phyloP scores from a whole-genome alignment of 768 basidiomycete genomes.

The Crassisporium funariophilum region DNA sequence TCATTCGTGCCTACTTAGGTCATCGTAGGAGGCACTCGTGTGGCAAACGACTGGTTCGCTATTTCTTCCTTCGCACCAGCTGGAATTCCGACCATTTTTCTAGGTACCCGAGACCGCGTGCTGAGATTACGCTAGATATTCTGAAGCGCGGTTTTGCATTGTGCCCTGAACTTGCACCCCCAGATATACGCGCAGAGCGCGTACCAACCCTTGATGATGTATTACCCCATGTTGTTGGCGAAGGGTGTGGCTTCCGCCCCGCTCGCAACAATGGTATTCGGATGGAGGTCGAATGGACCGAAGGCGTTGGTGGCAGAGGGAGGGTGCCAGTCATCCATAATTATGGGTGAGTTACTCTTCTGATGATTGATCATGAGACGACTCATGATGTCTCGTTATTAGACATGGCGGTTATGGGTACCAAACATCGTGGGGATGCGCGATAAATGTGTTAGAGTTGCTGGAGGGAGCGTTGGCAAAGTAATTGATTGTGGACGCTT shows the following conservation, averaged over 20 bases:
- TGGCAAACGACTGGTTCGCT: slow-evolving; percentile 62
- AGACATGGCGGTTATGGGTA: slow-evolving; percentile 71
- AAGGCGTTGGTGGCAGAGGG: slow-evolving; percentile 11
- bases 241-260: slow-evolving; percentile 67
- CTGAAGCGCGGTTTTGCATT: slow-evolving; percentile 51
- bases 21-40: slow-evolving; percentile 65
- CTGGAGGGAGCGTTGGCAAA: slow-evolving; percentile 18
- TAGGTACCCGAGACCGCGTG: slow-evolving; percentile 67
- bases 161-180: slow-evolving; percentile 60
- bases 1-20: slow-evolving; percentile 27
- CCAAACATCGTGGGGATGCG: slow-evolving; percentile 69
- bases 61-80: not conserved
- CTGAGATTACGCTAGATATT: slow-evolving; percentile 62
- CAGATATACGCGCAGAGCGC: slow-evolving; percentile 47
- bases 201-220: slow-evolving; percentile 53
- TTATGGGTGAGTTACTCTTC: slow-evolving; percentile 52
- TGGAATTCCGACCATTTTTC: not conserved
- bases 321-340: slow-evolving; percentile 26
- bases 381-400: not conserved
- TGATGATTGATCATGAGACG: not conserved
- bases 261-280: slow-evolving; percentile 68
- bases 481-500: slow-evolving; percentile 25
- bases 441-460: slow-evolving; percentile 41
- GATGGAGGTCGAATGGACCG: slow-evolving; percentile 33
- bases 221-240: slow-evolving; percentile 46